phyloP scores from a whole-genome alignment of 1,284 basidiomycete genomes.

The Ceratobasidium sp. region DNA sequence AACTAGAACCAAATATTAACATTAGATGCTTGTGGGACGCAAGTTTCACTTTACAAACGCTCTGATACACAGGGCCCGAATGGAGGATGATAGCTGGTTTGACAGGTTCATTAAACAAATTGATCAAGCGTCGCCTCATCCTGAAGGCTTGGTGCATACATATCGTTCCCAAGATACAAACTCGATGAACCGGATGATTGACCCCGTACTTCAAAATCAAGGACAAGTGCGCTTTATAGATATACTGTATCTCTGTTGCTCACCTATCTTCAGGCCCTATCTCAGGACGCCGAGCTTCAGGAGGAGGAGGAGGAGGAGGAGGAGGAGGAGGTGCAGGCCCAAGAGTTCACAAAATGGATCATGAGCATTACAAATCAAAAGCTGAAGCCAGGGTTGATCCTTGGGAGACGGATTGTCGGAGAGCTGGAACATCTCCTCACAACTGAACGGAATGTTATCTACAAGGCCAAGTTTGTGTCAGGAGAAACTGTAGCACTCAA shows the following conservation, averaged over 20 bases:
- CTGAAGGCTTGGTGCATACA: not conserved
- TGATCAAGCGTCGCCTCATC: not conserved
- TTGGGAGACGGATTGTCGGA: not conserved
- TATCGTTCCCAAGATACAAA: not conserved
- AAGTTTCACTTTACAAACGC: not conserved
- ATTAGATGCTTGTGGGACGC: not conserved
- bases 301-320: too few species aligned
- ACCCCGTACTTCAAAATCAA: not conserved
- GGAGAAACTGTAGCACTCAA: constrained; percentile 7
- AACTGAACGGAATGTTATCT: constrained; percentile 9
- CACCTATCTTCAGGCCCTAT: not conserved
- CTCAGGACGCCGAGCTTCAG: not conserved
- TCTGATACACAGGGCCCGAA: not conserved
- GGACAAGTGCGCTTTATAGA: too few species aligned
- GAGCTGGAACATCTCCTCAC: not conserved
- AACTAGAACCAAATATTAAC: too few species aligned
- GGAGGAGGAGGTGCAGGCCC: too few species aligned
- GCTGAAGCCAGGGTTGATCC: not conserved
- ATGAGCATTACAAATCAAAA: not conserved
- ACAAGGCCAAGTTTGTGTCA: not conserved
- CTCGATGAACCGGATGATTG: not conserved
- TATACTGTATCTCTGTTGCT: not conserved
- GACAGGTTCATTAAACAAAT: not conserved
- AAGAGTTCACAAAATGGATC: not conserved
- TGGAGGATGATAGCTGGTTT: not conserved